These are phyloP conservation scores for Lathyrus tuberosus DNA, from an alignment of 306 rosid species.

Conservation along the genomic window DNA sequence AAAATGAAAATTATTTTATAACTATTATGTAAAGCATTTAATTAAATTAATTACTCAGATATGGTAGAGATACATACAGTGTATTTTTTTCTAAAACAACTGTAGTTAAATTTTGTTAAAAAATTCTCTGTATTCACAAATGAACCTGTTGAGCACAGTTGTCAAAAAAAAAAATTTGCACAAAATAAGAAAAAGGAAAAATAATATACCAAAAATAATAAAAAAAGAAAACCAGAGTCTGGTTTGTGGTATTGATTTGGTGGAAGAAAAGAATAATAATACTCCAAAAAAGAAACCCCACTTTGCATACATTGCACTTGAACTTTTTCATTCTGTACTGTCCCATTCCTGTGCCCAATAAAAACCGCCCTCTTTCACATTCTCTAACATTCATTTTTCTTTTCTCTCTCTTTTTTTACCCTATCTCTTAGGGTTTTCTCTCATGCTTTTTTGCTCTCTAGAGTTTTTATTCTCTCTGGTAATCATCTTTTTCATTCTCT, in stretches of 20 bases:
- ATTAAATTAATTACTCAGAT: not conserved
- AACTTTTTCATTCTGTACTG: constrained; percentile 47
- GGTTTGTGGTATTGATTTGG: constrained; percentile 64
- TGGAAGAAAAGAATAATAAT: constrained; percentile 61
- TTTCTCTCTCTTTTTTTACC: constrained; percentile 50
- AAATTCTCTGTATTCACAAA: constrained; percentile 6
- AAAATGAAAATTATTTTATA: too few species aligned
- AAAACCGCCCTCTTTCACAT: constrained; percentile 32
- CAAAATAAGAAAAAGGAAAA: not conserved
- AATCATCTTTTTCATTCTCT: constrained; percentile 50
- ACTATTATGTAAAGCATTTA: too few species aligned
- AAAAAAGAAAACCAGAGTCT: constrained; percentile 15
- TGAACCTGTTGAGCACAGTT: not conserved
- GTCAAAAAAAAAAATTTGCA: not conserved
- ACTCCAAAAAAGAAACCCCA: constrained; percentile 50
- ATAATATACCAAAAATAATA: not conserved
- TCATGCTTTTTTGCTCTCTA: constrained; percentile 57
- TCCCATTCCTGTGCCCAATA: constrained; percentile 43
- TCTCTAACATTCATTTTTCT: constrained; percentile 32
- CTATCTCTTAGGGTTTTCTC: constrained; percentile 77
- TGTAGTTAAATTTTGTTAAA: not conserved
- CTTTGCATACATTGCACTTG: constrained; percentile 77
- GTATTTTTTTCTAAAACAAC: not conserved
- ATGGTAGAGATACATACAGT: not conserved
- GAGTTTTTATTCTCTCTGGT: constrained; percentile 31